phyloP scores from a whole-genome alignment of 2,329 filamentous ascomycete species.

The Penicillium sp. region DNA sequence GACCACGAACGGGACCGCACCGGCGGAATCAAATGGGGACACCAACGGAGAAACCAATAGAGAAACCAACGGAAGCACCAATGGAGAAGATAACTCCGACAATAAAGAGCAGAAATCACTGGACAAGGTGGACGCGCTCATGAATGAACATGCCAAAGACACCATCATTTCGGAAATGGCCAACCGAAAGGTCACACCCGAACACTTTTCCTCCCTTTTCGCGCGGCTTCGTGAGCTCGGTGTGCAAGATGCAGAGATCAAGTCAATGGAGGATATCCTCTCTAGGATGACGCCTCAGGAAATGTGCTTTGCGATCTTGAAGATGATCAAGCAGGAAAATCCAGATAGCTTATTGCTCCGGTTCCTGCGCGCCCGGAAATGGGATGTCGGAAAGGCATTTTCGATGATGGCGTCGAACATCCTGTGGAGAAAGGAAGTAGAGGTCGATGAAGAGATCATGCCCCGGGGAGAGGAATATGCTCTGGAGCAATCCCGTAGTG shows the following conservation, averaged over 20 bases:
- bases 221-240: constrained; percentile 18
- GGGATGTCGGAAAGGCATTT: constrained; percentile 85
- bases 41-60: not conserved
- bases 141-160: constrained; percentile 15
- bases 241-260: constrained; percentile 15
- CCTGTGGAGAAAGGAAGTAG: constrained; percentile 81
- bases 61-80: not conserved
- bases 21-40: not conserved
- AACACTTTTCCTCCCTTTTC: constrained; percentile 19
- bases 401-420: constrained; percentile 88
- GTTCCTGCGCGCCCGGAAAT: constrained; percentile 78
- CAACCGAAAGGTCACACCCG: constrained; percentile 14
- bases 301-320: constrained; percentile 76
- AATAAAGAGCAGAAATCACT: constrained; percentile 13
- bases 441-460: constrained; percentile 83
- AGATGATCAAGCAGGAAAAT: constrained; percentile 88
- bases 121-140: constrained; percentile 17
- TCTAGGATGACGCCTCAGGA: constrained; percentile 70
- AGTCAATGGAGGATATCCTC: constrained; percentile 41
- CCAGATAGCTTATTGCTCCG: constrained; percentile 77
- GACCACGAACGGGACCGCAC: not conserved
- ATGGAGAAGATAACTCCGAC: not conserved
- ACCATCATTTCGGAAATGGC: constrained; percentile 16
- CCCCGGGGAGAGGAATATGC: constrained; percentile 66
- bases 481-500: constrained; percentile 54